A percentile compares a stretch with the other conserved stretches of the same genome.
Conservation (phyloP, 2,329 filamentous ascomycete genomes). For the Fusarium sp. region DNA sequence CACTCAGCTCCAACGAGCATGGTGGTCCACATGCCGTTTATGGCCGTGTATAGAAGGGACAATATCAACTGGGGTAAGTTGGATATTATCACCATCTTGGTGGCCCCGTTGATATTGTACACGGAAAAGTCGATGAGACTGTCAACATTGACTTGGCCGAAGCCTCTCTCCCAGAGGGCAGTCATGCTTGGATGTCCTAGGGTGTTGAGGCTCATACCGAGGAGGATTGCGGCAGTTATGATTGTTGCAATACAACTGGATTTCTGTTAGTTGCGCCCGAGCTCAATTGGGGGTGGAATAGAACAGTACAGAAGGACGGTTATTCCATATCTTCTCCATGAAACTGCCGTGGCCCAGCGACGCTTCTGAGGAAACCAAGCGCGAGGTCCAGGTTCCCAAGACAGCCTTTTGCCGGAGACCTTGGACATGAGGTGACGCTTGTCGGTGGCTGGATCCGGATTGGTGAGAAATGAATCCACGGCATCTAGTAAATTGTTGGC, state of each 20-base stretch:
- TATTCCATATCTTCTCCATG: neutral
- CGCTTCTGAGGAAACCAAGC: neutral
- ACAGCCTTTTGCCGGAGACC: neutral
- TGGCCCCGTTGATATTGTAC: neutral
- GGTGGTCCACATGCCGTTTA: constrained; percentile 4
- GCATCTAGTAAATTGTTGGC: neutral
- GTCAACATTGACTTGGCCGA: neutral
- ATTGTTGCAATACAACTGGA: neutral
- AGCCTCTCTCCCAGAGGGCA: neutral
- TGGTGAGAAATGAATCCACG: neutral
- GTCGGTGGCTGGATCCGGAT: neutral
- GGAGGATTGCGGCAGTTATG: neutral
- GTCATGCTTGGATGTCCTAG: neutral
- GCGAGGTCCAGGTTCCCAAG: neutral
- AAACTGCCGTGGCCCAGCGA: neutral
- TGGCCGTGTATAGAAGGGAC: neutral
- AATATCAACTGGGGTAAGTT: neutral
- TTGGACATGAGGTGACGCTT: neutral
- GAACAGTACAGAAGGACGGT: neutral
- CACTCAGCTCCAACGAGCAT: neutral
- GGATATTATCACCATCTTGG: neutral
- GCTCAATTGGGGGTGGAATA: neutral
- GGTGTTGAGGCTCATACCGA: neutral
- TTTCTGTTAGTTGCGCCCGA: neutral
- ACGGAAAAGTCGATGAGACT: neutral